phyloP scores from a whole-genome alignment of 352 stramenopile genomes.

The Phytophthora fragariaefolia region DNA sequence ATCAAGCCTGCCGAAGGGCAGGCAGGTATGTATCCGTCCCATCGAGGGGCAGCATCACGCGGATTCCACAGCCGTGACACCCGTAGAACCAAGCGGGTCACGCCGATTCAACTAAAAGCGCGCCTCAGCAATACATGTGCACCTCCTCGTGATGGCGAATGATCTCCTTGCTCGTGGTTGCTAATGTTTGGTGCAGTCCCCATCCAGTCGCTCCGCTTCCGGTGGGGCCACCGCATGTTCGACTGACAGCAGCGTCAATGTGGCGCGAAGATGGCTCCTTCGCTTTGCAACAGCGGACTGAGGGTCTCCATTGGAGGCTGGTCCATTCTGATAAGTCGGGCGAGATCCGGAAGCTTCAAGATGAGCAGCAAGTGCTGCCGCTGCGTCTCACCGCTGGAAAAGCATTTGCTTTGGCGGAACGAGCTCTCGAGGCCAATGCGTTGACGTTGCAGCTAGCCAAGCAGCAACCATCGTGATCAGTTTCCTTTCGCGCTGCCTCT shows the following conservation, averaged over 20 bases:
- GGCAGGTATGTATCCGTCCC: constrained; percentile 27
- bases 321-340: constrained; percentile 23
- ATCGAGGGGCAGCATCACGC: constrained; percentile 26
- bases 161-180: background rate
- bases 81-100: constrained; percentile 10
- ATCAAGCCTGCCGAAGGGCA: constrained; percentile 4
- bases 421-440: background rate
- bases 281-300: constrained; percentile 30
- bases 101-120: constrained; percentile 11
- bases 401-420: constrained; percentile 39
- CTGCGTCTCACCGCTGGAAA: constrained; percentile 36
- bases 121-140: constrained; percentile 5
- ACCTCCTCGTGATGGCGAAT: background rate
- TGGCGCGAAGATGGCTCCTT: background rate
- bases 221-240: constrained; percentile 3
- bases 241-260: background rate
- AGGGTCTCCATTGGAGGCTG: constrained; percentile 11
- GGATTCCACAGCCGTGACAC: constrained; percentile 20
- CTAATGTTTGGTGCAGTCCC: constrained; percentile 3
- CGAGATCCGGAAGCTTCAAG: constrained; percentile 34
- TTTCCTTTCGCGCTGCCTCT: constrained; percentile 30
- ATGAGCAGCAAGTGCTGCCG: constrained; percentile 22
- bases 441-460: constrained; percentile 17
- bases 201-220: constrained; percentile 11
- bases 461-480: constrained; percentile 30